Evolutionary conservation across 371 early-diverging fungal species (phyloP), one percentile per base, ranked within the genome.

Genomic region (Fennellomyces sp.): DNA sequence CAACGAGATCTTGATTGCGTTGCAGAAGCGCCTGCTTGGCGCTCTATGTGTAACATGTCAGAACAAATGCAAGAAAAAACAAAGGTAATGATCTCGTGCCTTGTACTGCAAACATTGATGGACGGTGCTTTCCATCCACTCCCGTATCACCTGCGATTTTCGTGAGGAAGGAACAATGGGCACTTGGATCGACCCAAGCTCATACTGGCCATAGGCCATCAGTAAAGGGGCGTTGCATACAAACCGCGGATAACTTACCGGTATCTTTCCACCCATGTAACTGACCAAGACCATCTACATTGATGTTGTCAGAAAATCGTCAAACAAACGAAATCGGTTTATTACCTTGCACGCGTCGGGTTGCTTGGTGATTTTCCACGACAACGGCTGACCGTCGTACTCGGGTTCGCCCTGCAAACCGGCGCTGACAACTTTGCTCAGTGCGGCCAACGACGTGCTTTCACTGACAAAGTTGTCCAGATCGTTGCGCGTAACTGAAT

Each of bases 51-150:
- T 21, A 30, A 33, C 11, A 11, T 8, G 23, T 19, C 10, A 33
- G 6, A n/a, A 15, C 13, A 33, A 5, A 52, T 31, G 5, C 31
- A 28, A 52, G 8, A 17, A 19, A 33, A 21, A 31, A 27, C 17
- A 25, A 26, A 56, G 10, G 2, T 0, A 54, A 54, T 10, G 26
- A n/a, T 13, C 36, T 21, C 0, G n/a, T 28, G 23, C 61, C 61
- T 51, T 53, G 11, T 26, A 19, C 2, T 27, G 19, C 13, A 23
- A 13, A 19, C 48, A 45, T 47, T 61, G 55, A n/a, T 29, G n/a
- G 2, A 54, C 51, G n/a, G 55, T 54, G 35, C 55, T 47, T 23
- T 61, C 61, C 42, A 61, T 28, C 61, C 61, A 61, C 13, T 29
- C 21, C 11, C 13, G 21, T 36, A 53, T 33, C 17, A 61, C 21